Base-by-base conservation (phyloP, 2,329 filamentous ascomycete genomes). In the Penicillium sp. region DNA sequence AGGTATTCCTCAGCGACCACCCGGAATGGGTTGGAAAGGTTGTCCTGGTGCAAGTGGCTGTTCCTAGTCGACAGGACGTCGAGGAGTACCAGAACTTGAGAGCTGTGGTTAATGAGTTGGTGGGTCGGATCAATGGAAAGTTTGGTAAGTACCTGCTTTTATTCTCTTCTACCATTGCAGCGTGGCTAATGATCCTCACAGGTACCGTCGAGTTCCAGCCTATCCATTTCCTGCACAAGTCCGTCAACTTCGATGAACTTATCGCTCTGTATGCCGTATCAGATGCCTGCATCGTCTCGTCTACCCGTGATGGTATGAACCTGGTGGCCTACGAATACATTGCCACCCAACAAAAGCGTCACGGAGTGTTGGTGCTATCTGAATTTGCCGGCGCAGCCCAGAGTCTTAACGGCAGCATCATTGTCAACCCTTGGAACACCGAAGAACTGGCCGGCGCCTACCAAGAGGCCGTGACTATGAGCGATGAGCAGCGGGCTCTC, bases 1-100 rank as follows among this genome's bases (percentile, higher is more conserved):
- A 99, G 70, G 89, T 97, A 3, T 97, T 99, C 76, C 77, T 99
- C 28, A 95, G 90, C 0, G 92, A 97, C 64, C 90, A 99, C 64
- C 93, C 93, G 0, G 92, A 97, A 70, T 96, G 91, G 91, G 92
- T 97, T 53, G 93, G 93, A 60, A 95, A 95, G 72, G 91, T 97
- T 18, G 91, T 97, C 3, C 80, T 99, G 13, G 89, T 97, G 0
- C 93, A 97, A 70, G 92, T 97, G 28, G 93, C 93, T 2, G 90
- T 99, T 16, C 93, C 93, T 3, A 95, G 89, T 53, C 82, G 93
- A 55, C 89, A 95, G 67, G 93, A 97, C 64, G 93, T 97, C 49
- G 93, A 97, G 65, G 93, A 97, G 68, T 97, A 99, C 68, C 92
- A 97, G 70, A 96, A 97, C 66, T 79, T 99, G 30, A 86, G 92